Conservation (phyloP, 345 rosid species). For the Hibiscus trionum region DNA sequence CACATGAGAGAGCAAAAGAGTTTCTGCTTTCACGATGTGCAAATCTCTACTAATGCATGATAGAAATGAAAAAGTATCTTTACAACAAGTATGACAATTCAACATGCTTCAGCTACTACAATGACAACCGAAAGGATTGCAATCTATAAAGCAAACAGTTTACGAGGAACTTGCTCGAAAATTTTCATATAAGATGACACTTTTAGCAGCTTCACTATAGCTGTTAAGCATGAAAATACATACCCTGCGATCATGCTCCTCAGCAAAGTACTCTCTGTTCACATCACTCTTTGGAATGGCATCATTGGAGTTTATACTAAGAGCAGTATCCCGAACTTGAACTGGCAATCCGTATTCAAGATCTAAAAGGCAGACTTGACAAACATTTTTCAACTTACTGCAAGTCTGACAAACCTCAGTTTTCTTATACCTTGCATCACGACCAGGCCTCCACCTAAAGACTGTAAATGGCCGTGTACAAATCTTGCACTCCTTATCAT, state of each 20-base stretch:
- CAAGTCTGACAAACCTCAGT: slow-evolving; percentile 92
- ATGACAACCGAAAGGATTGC: background rate
- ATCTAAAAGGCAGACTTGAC: slow-evolving; percentile 96
- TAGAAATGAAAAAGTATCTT: background rate
- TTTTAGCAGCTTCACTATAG: background rate
- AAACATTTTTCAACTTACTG: slow-evolving; percentile 83
- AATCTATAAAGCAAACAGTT: background rate
- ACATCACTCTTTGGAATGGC: slow-evolving; percentile 91
- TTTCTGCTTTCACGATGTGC: background rate
- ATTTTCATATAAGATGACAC: background rate
- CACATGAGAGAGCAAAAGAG: background rate
- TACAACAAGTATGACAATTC: background rate
- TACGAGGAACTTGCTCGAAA: background rate
- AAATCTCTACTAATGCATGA: background rate
- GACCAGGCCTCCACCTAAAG: slow-evolving; percentile 93
- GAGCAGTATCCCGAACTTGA: slow-evolving; percentile 87
- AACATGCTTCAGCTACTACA: background rate
- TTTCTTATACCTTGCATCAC: slow-evolving; percentile 85
- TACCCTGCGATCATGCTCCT: slow-evolving; percentile 92
- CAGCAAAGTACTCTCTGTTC: slow-evolving; percentile 85
- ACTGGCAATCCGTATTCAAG: slow-evolving; percentile 94
- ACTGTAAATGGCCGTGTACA: slow-evolving; percentile 92
- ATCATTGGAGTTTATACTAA: slow-evolving; percentile 67
- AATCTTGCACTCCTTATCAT: slow-evolving; percentile 96
- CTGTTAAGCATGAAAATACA: slow-evolving; percentile 5